Conservation (phyloP, 106 monocot species). For the Posidonia australis region DNA sequence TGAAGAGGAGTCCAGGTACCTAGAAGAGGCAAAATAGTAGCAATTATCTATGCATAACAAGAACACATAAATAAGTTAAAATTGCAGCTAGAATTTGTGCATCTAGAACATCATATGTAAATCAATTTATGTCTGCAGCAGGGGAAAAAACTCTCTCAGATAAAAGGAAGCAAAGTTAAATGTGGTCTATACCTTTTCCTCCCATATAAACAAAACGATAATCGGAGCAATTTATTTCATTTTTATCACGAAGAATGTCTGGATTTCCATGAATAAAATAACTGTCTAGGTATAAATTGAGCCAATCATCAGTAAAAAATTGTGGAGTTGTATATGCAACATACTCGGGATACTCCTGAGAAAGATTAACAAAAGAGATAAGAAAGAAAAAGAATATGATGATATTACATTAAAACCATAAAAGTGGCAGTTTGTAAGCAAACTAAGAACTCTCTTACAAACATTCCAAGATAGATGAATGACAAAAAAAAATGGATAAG, state of each 20-base stretch:
- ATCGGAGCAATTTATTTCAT: conserved; percentile 74
- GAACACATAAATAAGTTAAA: neutral
- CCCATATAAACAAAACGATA: conserved; percentile 99
- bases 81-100: neutral
- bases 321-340: conserved; percentile 80
- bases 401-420: no score
- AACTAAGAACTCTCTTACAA: no score
- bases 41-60: no score
- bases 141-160: neutral
- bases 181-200: conserved; percentile 47
- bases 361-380: neutral
- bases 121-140: neutral
- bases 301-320: conserved; percentile 96
- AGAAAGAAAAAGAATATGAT: neutral
- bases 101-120: neutral
- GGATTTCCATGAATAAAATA: conserved; percentile 49
- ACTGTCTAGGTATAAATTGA: conserved; percentile 88
- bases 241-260: conserved; percentile 29
- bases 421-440: no score
- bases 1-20: conserved; percentile 99
- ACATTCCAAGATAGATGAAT: no score
- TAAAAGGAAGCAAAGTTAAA: neutral
- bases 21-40: conserved; percentile 11
- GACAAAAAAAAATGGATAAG: no score
- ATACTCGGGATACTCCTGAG: conserved; percentile 89